These are phyloP conservation scores for Skeletonema tropicum DNA, from an alignment of 108 stramenopile genomes.

Conservation along the genomic window DNA sequence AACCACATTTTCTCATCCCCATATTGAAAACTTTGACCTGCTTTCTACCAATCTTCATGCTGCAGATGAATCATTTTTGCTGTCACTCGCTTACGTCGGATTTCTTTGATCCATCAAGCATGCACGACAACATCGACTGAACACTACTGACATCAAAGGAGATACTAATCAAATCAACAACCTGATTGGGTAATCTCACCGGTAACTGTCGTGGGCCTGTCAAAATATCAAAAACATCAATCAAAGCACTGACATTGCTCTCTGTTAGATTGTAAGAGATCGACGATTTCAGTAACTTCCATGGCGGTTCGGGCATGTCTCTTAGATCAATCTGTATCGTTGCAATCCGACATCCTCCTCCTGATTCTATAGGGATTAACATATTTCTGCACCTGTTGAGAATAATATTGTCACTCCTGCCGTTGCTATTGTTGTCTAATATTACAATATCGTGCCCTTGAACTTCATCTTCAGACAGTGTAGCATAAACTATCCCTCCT, in stretches of 20 bases:
- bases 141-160: not conserved
- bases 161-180: not conserved
- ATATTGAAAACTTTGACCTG: too few relatives aligned
- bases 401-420: not conserved
- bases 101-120: not conserved
- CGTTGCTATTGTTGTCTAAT: not conserved
- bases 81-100: not conserved
- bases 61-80: not conserved
- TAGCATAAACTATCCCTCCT: constrained; percentile 8
- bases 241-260: not conserved
- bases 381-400: not conserved
- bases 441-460: not conserved
- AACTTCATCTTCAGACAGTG: not conserved
- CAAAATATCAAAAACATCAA: constrained; percentile 5
- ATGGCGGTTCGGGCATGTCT: constrained; percentile 1
- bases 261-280: not conserved
- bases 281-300: constrained; percentile 1
- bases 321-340: not conserved
- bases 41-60: too few relatives aligned
- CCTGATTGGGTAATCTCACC: not conserved
- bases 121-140: not conserved
- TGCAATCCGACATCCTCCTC: not conserved
- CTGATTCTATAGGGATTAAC: not conserved
- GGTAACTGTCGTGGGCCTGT: not conserved
- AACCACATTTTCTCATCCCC: too few relatives aligned